Evolutionary conservation across 108 stramenopile genomes (phyloP).

Genomic region (Cyclostephanos invisitatus): DNA sequence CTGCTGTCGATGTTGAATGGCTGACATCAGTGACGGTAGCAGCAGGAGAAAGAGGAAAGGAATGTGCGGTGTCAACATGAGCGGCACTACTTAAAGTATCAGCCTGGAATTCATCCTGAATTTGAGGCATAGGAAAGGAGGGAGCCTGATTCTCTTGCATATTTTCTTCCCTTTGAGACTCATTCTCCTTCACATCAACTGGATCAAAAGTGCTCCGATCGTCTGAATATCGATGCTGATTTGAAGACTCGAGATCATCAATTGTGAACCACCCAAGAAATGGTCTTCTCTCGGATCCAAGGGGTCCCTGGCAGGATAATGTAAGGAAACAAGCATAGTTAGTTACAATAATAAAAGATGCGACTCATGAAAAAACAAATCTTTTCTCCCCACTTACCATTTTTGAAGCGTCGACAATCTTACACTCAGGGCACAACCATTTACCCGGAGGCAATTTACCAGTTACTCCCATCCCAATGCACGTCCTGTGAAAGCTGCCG

Average conservation of each 20-base stretch:
- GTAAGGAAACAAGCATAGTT: not conserved
- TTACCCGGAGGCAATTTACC: constrained; percentile 64
- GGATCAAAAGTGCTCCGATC: not conserved
- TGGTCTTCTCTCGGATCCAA: constrained; percentile 57
- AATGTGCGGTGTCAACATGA: not conserved
- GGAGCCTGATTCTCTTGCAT: not conserved
- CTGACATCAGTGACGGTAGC: not conserved
- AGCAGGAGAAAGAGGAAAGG: not conserved
- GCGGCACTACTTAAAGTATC: not conserved
- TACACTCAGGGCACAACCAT: constrained; percentile 86
- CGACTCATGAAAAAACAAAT: not conserved
- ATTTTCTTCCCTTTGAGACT: not conserved
- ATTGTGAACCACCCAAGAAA: constrained; percentile 75
- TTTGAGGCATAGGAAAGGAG: not conserved
- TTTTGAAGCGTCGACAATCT: constrained; percentile 58
- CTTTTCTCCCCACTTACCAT: constrained; percentile 17
- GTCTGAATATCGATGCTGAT: not conserved
- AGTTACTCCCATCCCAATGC: constrained; percentile 50
- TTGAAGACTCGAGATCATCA: constrained; percentile 33
- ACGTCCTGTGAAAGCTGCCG: constrained; percentile 66
- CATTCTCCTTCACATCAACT: not conserved
- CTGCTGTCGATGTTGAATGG: not conserved
- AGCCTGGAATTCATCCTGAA: not conserved
- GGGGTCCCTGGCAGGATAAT: constrained; percentile 37
- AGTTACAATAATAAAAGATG: not conserved